Evolutionary conservation across 352 stramenopile genomes (phyloP).

Genomic region (Thalassiosira sp.): DNA sequence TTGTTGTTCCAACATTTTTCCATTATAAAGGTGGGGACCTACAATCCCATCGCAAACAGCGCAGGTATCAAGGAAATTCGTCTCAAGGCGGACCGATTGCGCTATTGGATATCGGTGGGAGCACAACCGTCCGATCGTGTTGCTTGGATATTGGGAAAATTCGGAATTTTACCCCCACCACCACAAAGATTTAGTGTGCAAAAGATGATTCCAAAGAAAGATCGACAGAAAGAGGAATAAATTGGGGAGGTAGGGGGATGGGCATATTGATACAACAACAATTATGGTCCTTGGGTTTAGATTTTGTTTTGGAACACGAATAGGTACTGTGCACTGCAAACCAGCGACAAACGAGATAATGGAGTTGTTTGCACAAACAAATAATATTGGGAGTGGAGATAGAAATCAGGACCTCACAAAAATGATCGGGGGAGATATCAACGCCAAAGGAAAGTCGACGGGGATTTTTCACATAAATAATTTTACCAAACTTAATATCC

Average conservation of each 20-base stretch:
- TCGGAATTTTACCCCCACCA: constrained; percentile 82
- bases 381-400: too few relatives aligned
- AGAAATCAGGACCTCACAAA: background rate
- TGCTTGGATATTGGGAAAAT: constrained; percentile 86
- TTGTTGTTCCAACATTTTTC: too few relatives aligned
- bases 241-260: too few relatives aligned
- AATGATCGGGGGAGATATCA: background rate
- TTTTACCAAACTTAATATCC: constrained; percentile 3
- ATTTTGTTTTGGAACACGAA: too few relatives aligned
- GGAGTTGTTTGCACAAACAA: too few relatives aligned
- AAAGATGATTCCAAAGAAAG: constrained; percentile 66
- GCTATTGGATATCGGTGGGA: constrained; percentile 87
- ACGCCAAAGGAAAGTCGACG: too few relatives aligned
- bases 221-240: constrained; percentile 42
- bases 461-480: background rate
- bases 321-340: too few relatives aligned
- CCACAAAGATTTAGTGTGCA: constrained; percentile 69
- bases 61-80: constrained; percentile 87
- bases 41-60: constrained; percentile 86
- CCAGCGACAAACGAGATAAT: too few relatives aligned
- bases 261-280: background rate
- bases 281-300: too few relatives aligned
- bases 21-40: constrained; percentile 84
- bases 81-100: constrained; percentile 85
- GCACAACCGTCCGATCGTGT: constrained; percentile 86